Evolutionary conservation across 495 filamentous ascomycete species (phyloP), one percentile per base, ranked within the genome.

Genomic region (Glonium stellatum): DNA sequence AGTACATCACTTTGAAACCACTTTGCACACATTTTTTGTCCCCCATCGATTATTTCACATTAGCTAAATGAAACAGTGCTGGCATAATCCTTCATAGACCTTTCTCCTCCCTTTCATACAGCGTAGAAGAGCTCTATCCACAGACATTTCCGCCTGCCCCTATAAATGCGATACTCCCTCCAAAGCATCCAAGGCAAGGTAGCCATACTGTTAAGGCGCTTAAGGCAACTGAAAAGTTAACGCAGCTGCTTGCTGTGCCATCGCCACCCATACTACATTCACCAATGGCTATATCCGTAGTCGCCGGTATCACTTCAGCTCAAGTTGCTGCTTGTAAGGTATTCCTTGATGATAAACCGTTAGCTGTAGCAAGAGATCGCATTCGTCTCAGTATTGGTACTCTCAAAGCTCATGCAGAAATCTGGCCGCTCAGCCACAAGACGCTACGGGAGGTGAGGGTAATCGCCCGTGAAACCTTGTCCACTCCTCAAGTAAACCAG

Each of bases 381-480:
- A 18, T 62, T 18, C 59, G 63, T 21, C 47, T 66, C 2, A 62
- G 63, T 44, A 66, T 66, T 10, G 63, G 63, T n/a, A 50, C n/a
- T 15, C 44, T 66, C 15, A 62, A 35, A 37, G 48, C 55, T 1
- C 51, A 55, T 49, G 59, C 55, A 0, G 42, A 25, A 6, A 34
- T 57, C 1, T 66, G 63, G 63, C 59, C 63, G 12, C 59, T 66
- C 9, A 50, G 34, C 12, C 58, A 53, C 22, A 46, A 59, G 11
- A 62, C 62, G 63, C 35, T 60, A 11, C 35, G 42, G 15, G 63
- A 66, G 5, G 50, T 59, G 1, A 18, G 34, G 22, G 15, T 5
- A 22, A 48, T 66, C 35, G 63, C 63, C 11, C 36, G 59, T 9
- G 8, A 21, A 23, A 66, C 59, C 11, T 55, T 66, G 27, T 8